Percentiles rank a stretch among this genome's conserved stretches.
Evolutionary conservation across 805 yeast species (phyloP).

Genomic region (Candida golubevii): DNA sequence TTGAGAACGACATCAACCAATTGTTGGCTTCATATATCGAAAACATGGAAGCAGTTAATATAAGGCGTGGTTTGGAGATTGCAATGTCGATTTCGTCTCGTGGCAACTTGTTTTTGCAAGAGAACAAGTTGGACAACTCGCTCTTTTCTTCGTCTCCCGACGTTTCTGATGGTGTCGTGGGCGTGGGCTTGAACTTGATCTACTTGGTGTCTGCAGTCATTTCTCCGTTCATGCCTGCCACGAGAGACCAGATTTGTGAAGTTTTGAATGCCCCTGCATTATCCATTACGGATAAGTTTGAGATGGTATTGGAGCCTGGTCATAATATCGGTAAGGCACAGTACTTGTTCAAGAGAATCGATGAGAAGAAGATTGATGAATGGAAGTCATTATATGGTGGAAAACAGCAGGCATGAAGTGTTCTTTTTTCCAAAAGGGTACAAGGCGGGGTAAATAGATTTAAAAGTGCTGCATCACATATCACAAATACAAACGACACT

Average conservation of each 20-base stretch:
- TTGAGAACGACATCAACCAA: slow-evolving; percentile 54
- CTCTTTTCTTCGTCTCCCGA: slow-evolving; percentile 72
- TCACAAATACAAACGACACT: no score
- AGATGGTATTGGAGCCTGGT: slow-evolving; percentile 64
- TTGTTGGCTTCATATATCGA: slow-evolving; percentile 59
- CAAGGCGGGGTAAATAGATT: no score
- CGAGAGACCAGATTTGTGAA: slow-evolving; percentile 61
- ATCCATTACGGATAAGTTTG: slow-evolving; percentile 71
- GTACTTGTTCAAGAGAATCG: slow-evolving; percentile 89
- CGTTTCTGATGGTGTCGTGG: slow-evolving; percentile 87
- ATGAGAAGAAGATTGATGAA: slow-evolving; percentile 77
- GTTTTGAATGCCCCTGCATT: slow-evolving; percentile 82
- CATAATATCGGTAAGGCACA: slow-evolving; percentile 89
- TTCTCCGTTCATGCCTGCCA: slow-evolving; percentile 88
- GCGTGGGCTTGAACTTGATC: slow-evolving; percentile 82
- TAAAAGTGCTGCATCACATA: no score
- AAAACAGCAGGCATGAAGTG: slow-evolving; percentile 36
- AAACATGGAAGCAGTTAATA: slow-evolving; percentile 72
- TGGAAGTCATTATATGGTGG: slow-evolving; percentile 92
- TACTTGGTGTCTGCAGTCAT: slow-evolving; percentile 80
- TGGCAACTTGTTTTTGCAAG: slow-evolving; percentile 95
- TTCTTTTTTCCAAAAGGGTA: background rate
- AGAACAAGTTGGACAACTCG: slow-evolving; percentile 88
- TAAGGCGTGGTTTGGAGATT: slow-evolving; percentile 84
- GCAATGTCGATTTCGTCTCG: slow-evolving; percentile 90